A percentile compares a stretch with the other conserved stretches of the same genome.
Evolutionary conservation across 306 rosid genomes (phyloP).

Genomic region (Biancaea sappan): DNA sequence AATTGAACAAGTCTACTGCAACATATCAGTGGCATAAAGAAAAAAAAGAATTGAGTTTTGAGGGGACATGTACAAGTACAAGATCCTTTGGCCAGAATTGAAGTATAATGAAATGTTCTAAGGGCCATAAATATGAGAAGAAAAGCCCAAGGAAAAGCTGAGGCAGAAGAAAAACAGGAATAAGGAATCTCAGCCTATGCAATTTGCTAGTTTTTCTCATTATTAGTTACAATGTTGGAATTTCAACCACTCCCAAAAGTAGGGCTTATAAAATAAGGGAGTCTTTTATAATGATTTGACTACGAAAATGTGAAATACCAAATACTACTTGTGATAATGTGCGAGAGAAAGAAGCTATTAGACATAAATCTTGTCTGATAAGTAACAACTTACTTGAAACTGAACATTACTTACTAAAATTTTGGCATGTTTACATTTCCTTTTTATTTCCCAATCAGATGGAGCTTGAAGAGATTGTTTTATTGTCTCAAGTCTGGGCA

Average conservation of each 20-base stretch:
- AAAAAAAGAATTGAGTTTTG: background rate
- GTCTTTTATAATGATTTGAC: background rate
- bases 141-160: background rate
- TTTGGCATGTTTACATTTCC: background rate
- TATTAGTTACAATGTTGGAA: background rate
- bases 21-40: background rate
- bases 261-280: background rate
- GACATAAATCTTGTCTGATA: background rate
- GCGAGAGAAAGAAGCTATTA: background rate
- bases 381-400: background rate
- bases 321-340: background rate
- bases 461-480: background rate
- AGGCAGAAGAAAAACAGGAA: background rate
- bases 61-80: background rate
- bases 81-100: background rate
- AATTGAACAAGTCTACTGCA: conserved; percentile 12
- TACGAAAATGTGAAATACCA: conserved; percentile 11
- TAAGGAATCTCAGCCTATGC: background rate
- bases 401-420: background rate
- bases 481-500: background rate
- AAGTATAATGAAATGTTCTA: background rate
- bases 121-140: background rate
- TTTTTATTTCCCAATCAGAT: background rate
- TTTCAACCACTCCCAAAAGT: background rate
- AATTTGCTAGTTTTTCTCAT: background rate